These are phyloP conservation scores for Pelargonium citronellum DNA, from an alignment of 441 rosid species.

Conservation along the genomic window DNA sequence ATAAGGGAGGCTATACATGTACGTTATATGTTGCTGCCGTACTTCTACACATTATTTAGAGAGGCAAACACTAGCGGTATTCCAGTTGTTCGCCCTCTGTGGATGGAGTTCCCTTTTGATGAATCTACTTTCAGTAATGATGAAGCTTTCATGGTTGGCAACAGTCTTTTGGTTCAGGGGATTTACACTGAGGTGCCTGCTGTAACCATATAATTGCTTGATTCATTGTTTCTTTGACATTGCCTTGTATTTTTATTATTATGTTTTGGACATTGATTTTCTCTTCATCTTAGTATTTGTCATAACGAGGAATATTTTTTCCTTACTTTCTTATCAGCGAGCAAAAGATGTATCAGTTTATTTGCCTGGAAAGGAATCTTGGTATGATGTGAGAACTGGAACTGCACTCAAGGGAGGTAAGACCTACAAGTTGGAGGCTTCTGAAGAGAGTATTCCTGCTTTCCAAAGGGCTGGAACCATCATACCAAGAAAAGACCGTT, in stretches of 20 bases:
- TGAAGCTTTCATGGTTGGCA: constrained; percentile 97
- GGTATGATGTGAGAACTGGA: constrained; percentile 88
- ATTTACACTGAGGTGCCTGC: constrained; percentile 68
- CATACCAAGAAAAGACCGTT: constrained; percentile 86
- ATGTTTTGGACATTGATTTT: constrained; percentile 6
- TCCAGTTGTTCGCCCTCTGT: constrained; percentile 82
- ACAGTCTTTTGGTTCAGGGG: constrained; percentile 86
- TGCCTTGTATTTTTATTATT: constrained; percentile 14
- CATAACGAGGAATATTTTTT: constrained; percentile 9
- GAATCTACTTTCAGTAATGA: constrained; percentile 79
- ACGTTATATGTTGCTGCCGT: constrained; percentile 86
- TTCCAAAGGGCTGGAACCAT: constrained; percentile 97
- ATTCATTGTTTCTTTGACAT: neutral
- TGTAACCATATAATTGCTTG: neutral
- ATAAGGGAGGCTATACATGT: constrained; percentile 84
- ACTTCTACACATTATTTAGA: constrained; percentile 85
- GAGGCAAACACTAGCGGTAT: constrained; percentile 84
- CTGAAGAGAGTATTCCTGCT: constrained; percentile 85
- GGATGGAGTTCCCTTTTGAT: constrained; percentile 99
- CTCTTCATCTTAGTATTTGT: constrained; percentile 2
- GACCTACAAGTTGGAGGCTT: constrained; percentile 65
- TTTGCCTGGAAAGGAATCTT: constrained; percentile 83
- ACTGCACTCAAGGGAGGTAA: constrained; percentile 56
- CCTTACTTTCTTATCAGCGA: constrained; percentile 35
- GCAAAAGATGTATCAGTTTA: constrained; percentile 72